Evolutionary conservation across 345 rosid species (phyloP), one percentile per base, ranked within the genome.

Genomic region (Citrus hindsii): DNA sequence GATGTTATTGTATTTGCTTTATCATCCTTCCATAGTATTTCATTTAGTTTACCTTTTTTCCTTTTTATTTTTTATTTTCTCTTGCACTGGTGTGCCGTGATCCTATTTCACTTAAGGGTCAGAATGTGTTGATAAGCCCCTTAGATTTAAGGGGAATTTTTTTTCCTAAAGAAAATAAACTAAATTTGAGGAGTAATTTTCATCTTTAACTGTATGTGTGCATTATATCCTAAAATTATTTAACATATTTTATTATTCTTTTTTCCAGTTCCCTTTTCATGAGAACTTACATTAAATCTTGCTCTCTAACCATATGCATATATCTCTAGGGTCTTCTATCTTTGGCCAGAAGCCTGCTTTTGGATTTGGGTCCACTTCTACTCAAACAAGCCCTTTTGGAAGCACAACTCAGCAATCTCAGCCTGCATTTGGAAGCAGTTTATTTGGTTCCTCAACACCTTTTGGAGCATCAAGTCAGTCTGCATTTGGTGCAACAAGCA

Each of bases 331-430:
- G 19, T 77, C 91, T 76, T 88, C 95, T 81, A 77, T 78, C 25
- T 92, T 90, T 74, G 97, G 98, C 67, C 97, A 94, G 83, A 92
- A 91, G 82, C 80, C 93, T 81, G 84, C 87, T 58, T 93, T 93
- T 84, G 97, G 97, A 77, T 89, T 92, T 84, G 93, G 94, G 51
- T 87, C 99, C 63, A 79, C 87, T 51, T 78, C 86, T 22, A 85
- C 89, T 77, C 95, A 85, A 66, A 32, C 93, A 58, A 89, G 81
- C 71, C 91, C 91, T 40, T 93, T 93, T 53, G 96, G 94, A 81
- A 82, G 83, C 82, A 78, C 92, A 67, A 81, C 81, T 72, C 98
- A 82, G 77, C 95, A 85, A 79, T 85, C 97, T 78, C 95, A 93
- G 79, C 88, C 95, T 72, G 93, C 89, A 35, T 91, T 90, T 85